Evolutionary conservation across 805 yeast species (phyloP), one percentile per base, ranked within the genome.

Genomic region (Metschnikowia reukaufii): DNA sequence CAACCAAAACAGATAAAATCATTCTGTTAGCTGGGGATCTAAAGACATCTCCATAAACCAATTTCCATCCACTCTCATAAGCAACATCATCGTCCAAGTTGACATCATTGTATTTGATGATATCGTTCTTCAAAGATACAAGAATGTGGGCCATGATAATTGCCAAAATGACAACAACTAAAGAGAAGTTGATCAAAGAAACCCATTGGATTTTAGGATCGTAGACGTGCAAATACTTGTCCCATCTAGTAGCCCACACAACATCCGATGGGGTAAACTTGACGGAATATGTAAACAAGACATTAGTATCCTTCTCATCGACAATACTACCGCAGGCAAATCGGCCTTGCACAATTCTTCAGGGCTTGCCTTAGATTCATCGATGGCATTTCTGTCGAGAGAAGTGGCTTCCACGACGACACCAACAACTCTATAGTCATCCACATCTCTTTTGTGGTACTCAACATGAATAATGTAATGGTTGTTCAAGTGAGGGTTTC

Each of bases 231-330:
- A 94, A 74, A 64, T 94, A 94, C 67, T 89, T 88, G 67, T 94
- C 99, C 99, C 99, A 94, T 71, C 99, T 83, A 2, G 98, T 92
- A 29, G 97, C 98, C 98, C 98, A 94, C 4, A 83, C 81, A 2
- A 94, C 87, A 5, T 73, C 74, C 7, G 92, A 84, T 45, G 78
- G 78, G 17, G 69, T 64, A 76, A 92, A 94, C 30, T 64, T 70
- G 16, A 92, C 94, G 2, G 94, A 83, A 67, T 94, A 94, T n/a
- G 96, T 80, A 70, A 82, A 94, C 16, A 74, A 62, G n/a, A 92
- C 96, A 13, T 37, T 23, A 1, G 65, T 62, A 30, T 77, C 82
- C 12, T 62, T 63, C 17, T 75, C 77, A 40, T 76, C 77, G 68
- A 70, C 56, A 88, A 73, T 3, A 58, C 56, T 27, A 86, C 74